Conservation (phyloP, 2,329 filamentous ascomycete species). For the Penicillium fuscoglaucum region DNA sequence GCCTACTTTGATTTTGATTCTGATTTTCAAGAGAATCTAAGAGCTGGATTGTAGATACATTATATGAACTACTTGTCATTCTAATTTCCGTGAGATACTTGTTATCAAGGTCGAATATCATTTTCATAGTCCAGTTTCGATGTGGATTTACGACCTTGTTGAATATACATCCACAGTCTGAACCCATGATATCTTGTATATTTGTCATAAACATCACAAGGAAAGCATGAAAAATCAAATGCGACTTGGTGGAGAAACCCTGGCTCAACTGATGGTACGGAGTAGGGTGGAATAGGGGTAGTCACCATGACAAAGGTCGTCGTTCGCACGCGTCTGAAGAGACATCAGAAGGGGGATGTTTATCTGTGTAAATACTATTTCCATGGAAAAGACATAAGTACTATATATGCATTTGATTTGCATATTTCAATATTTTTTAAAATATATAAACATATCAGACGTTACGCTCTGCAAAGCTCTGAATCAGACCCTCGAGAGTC, state of each 20-base stretch:
- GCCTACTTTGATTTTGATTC: too few species aligned
- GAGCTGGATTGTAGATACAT: not conserved
- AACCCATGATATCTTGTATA: not conserved
- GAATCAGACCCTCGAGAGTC: constrained; percentile 74
- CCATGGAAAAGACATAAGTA: not conserved
- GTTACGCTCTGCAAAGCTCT: constrained; percentile 70
- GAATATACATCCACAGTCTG: not conserved
- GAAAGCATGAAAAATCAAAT: too few species aligned
- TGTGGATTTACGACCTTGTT: not conserved
- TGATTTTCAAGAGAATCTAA: too few species aligned
- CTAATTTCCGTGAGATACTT: not conserved
- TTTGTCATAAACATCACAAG: too few species aligned
- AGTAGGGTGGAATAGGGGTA: not conserved
- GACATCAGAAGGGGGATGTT: not conserved
- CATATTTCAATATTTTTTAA: not conserved
- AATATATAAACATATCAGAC: constrained; percentile 30
- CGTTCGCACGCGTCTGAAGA: not conserved
- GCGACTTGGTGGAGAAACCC: not conserved
- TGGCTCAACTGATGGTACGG: too few species aligned
- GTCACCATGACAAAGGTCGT: not conserved
- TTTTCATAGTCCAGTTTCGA: not conserved
- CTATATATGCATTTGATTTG: not conserved
- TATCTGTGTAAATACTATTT: not conserved
- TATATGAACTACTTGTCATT: not conserved
- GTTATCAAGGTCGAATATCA: not conserved